Percentiles rank a stretch among this genome's conserved stretches.
Evolutionary conservation across 345 rosid species (phyloP).

Genomic region (Aquilaria sinensis): DNA sequence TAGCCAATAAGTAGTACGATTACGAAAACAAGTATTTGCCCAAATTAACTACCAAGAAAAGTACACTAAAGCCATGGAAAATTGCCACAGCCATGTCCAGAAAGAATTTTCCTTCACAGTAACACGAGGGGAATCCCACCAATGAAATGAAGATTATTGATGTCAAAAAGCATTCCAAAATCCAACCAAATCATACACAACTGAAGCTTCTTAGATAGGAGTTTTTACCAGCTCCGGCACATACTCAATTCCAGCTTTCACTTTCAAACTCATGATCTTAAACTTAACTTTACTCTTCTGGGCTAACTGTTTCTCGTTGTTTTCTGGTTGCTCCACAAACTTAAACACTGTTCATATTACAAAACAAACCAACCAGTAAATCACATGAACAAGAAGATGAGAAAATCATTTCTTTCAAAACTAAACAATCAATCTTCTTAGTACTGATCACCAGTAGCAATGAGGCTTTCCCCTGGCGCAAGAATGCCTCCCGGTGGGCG

Average conservation of each 20-base stretch:
- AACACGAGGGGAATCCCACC: neutral
- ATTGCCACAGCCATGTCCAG: neutral
- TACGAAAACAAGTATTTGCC: too few relatives aligned
- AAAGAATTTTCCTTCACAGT: neutral
- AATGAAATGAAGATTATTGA: neutral
- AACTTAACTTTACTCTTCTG: constrained; percentile 89
- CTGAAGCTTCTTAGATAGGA: neutral
- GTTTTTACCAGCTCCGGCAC: constrained; percentile 90
- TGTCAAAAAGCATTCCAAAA: neutral
- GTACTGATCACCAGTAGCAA: constrained; percentile 68
- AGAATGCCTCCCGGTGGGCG: constrained; percentile 96
- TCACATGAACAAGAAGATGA: neutral
- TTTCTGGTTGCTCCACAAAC: constrained; percentile 94
- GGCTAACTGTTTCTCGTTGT: constrained; percentile 61
- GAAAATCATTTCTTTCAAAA: neutral
- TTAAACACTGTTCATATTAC: constrained; percentile 54
- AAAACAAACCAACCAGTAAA: constrained; percentile 4
- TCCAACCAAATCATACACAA: neutral
- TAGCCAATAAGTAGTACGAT: too few relatives aligned
- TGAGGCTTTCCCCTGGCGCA: constrained; percentile 83
- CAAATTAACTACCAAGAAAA: neutral
- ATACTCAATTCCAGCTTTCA: constrained; percentile 68
- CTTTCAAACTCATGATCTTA: constrained; percentile 95
- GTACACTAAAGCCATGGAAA: neutral
- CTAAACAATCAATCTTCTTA: neutral